These are phyloP conservation scores for Saccharomyces hybrid DNA, from an alignment of 1,139 yeast species.

Conservation along the genomic window DNA sequence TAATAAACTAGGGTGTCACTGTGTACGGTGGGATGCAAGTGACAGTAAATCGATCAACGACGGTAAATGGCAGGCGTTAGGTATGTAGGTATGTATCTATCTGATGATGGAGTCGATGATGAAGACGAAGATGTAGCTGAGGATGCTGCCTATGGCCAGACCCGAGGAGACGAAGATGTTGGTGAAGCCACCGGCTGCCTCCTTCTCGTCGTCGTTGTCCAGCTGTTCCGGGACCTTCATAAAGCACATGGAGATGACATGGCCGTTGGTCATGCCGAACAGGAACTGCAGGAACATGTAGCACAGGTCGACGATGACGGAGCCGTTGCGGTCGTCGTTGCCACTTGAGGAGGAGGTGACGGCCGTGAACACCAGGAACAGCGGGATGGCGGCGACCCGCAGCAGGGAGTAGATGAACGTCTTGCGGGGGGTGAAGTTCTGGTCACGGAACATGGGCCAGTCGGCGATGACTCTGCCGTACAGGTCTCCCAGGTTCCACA, in stretches of 20 bases:
- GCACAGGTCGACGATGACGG: conserved; percentile 51
- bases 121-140: conserved; percentile 59
- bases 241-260: conserved; percentile 69
- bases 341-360: conserved; percentile 27
- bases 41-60: background rate
- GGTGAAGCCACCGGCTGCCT: conserved; percentile 93
- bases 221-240: conserved; percentile 65
- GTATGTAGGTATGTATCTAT: background rate
- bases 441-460: conserved; percentile 19
- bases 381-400: conserved; percentile 52
- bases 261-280: conserved; percentile 87
- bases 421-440: conserved; percentile 22
- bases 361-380: conserved; percentile 60
- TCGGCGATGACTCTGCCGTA: conserved; percentile 69
- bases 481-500: conserved; percentile 89
- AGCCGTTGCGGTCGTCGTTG: conserved; percentile 18
- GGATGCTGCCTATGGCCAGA: conserved; percentile 65
- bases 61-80: background rate
- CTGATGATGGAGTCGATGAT: conserved; percentile 5
- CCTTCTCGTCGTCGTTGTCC: conserved; percentile 57
- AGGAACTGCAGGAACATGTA: conserved; percentile 63
- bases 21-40: background rate
- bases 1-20: background rate
- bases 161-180: conserved; percentile 70
- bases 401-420: conserved; percentile 46